Evolutionary conservation across 331 rosid genomes (phyloP).

Genomic region (Ulmus americana): DNA sequence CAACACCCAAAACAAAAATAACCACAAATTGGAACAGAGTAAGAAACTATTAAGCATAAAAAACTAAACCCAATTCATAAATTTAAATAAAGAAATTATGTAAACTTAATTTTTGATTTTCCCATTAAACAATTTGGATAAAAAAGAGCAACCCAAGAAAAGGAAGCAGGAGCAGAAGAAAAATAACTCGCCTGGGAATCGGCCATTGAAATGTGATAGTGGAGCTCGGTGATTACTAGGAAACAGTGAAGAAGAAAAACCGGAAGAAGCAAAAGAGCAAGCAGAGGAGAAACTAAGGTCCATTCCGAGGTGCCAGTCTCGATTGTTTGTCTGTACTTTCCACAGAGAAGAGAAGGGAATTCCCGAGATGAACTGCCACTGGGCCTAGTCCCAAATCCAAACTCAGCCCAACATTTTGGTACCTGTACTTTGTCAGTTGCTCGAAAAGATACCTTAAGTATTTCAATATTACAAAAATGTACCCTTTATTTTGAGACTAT

Average conservation of each 20-base stretch:
- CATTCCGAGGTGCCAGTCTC: background rate
- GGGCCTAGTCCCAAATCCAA: too few relatives aligned
- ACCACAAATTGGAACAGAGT: background rate
- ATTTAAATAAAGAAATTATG: background rate
- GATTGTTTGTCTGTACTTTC: background rate
- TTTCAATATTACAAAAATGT: too few relatives aligned
- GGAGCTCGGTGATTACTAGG: background rate
- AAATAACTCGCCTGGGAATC: conserved; percentile 26
- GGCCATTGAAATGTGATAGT: conserved; percentile 14
- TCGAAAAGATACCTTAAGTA: too few relatives aligned
- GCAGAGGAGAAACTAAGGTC: conserved; percentile 2
- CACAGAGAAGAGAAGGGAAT: background rate
- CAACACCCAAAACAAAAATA: conserved; percentile 3
- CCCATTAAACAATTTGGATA: background rate
- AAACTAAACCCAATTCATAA: background rate
- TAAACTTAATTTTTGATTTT: background rate
- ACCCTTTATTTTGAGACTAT: too few relatives aligned
- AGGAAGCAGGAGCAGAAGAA: background rate
- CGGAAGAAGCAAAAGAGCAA: conserved; percentile 11
- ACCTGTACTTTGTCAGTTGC: too few relatives aligned
- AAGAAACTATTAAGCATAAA: background rate
- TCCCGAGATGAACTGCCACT: too few relatives aligned
- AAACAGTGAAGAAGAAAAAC: background rate
- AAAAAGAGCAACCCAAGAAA: background rate
- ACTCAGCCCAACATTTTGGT: too few relatives aligned